phyloP scores from a whole-genome alignment of 441 rosid genomes.

The Euphorbia corollata region DNA sequence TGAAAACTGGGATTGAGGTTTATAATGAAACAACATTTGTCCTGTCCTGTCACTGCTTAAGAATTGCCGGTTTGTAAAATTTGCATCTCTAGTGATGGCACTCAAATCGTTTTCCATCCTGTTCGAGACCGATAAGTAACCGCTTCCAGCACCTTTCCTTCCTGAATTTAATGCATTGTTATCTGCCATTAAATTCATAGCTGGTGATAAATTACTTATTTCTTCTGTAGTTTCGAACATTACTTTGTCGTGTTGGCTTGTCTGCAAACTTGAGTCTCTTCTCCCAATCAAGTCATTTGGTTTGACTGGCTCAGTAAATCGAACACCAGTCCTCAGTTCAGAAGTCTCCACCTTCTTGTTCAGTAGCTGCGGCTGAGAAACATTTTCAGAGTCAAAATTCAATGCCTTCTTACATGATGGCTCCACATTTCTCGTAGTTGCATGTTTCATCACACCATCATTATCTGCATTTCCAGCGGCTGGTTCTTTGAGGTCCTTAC shows the following conservation, averaged over 20 bases:
- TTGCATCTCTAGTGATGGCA: slow-evolving; percentile 24
- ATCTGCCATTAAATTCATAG: slow-evolving; percentile 28
- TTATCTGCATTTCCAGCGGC: slow-evolving; percentile 31
- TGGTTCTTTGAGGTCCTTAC: slow-evolving; percentile 38
- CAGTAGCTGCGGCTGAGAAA: slow-evolving; percentile 23
- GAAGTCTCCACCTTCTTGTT: slow-evolving; percentile 15
- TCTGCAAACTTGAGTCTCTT: slow-evolving; percentile 28
- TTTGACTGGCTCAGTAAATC: slow-evolving; percentile 23
- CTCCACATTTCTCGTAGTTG: slow-evolving; percentile 22
- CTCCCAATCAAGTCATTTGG: slow-evolving; percentile 16
- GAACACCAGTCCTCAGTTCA: slow-evolving; percentile 24
- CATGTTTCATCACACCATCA: slow-evolving; percentile 17
- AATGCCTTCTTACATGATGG: slow-evolving; percentile 56
- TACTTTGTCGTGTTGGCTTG: slow-evolving; percentile 28
- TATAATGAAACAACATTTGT: slow-evolving; percentile 21
- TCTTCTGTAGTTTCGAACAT: slow-evolving; percentile 25
- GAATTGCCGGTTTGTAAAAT: slow-evolving; percentile 26
- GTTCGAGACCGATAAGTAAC: slow-evolving; percentile 8
- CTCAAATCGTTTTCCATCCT: slow-evolving; percentile 19
- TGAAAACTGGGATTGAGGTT: slow-evolving; percentile 25
- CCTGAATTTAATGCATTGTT: slow-evolving; percentile 19
- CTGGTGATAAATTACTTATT: slow-evolving; percentile 19
- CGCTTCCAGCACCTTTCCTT: background rate
- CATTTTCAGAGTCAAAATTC: slow-evolving; percentile 48
- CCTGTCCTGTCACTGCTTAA: slow-evolving; percentile 27